phyloP scores from a whole-genome alignment of 1,284 basidiomycete species.

The Puccinia polysora region DNA sequence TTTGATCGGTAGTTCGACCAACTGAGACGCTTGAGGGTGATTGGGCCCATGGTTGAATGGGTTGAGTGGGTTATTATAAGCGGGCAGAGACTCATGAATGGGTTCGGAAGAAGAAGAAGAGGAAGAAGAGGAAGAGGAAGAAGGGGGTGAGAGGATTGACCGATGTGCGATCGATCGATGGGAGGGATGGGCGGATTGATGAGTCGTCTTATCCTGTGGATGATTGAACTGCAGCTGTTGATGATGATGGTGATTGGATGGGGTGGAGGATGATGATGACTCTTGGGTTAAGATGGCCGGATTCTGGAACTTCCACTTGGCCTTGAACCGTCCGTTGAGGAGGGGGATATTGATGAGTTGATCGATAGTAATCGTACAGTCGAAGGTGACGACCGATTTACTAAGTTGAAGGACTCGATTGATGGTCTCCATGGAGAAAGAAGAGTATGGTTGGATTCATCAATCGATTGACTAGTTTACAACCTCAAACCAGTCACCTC shows the following conservation, averaged over 20 bases:
- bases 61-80: neutral
- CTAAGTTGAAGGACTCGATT: constrained; percentile 21
- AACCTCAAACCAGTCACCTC: too few species aligned
- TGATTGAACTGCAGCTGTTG: constrained; percentile 3
- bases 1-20: constrained; percentile 27
- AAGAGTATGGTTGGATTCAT: too few species aligned
- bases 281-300: constrained; percentile 3
- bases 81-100: neutral
- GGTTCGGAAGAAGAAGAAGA: neutral
- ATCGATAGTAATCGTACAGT: constrained; percentile 26
- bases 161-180: neutral
- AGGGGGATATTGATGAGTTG: constrained; percentile 39
- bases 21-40: too few species aligned
- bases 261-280: neutral
- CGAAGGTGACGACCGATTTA: constrained; percentile 13
- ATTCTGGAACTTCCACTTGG: constrained; percentile 38
- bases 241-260: neutral
- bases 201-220: neutral
- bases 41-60: neutral
- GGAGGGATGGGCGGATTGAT: neutral
- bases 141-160: neutral
- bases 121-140: neutral
- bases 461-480: too few species aligned
- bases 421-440: constrained; percentile 7
- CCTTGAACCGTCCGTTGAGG: constrained; percentile 27